Base-by-base conservation (phyloP, 2,329 filamentous ascomycete genomes). In the Escovopsis sp. region DNA sequence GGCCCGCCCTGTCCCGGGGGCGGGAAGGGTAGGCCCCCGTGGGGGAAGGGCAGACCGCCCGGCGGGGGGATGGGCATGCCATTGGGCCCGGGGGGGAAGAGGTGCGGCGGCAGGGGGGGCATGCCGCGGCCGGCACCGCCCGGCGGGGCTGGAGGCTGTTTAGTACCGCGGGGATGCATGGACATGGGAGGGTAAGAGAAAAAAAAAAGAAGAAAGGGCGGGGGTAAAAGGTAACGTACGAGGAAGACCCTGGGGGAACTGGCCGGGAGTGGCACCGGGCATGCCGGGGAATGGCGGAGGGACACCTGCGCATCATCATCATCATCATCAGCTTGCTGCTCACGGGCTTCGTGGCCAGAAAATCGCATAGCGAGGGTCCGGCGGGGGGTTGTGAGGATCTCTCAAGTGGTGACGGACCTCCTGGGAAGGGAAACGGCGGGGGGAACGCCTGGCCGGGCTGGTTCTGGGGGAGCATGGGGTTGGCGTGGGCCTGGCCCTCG, bases 401-500 rank as follows among this genome's bases (percentile, higher is more conserved):
- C n/a, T n/a, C n/a, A n/a, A n/a, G n/a, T n/a, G 61, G 49, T 53
- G 48, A 57, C 59, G 55, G 56, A 56, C 64, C 67, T 48, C 76
- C 76, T 37, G 80, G 77, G 57, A 85, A 80, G 32, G 75, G 68
- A 30, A 70, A 69, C 41, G 71, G 59, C 48, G 64, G 61, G 51
- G 62, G 63, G 23, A 66, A 67, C 7, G 62, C 43, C 10, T 45
- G 43, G 48, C 72, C 71, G 40, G 75, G 75, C 58, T 80, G 79
- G 63, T 79, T 79, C 56, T 79, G 75, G 10, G 70, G 74, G 39
- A 89, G 77, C 77, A 91, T 86, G 41, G 84, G 88, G 62, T 94
- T 95, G 47, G 78, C 77, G 56, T 80, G 77, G 49, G 82, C 79
- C 62, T 95, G 87, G 55, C 91, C 91, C 67, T 94, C 91, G 53